Evolutionary conservation across 202 grass and related monocot species (phyloP), one percentile per base, ranked within the genome.

Genomic region (Setaria viridis): DNA sequence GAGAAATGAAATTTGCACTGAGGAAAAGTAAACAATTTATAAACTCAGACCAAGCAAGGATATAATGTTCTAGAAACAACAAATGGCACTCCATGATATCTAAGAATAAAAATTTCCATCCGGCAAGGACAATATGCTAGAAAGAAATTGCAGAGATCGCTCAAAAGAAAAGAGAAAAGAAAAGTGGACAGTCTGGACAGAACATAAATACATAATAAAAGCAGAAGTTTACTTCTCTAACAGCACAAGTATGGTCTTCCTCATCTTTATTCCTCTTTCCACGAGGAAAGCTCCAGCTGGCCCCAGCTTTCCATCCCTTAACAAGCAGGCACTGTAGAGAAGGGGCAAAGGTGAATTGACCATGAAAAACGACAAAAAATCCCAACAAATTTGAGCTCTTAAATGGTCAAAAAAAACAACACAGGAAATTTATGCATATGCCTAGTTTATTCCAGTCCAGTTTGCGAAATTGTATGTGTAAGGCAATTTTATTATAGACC

Each of bases 201-300:
- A 84, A 49, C 10, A 48, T 41, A 25, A 41, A 41, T 41, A 80
- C 74, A 39, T 8, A 75, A 68, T 8, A 46, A 46, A 46, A 46
- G 20, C 32, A 70, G 80, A 84, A 62, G 59, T 63, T 89, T 92
- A 99, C 96, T 87, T 99, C 96, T 88, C 96, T 88, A 89, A 94
- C 91, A 70, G 96, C 96, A 88, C 93, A 95, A 17, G 89, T 91
- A 77, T 95, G 91, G 62, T 95, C 96, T 89, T 99, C 93, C 82
- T 99, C 96, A 78, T 99, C 93, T 90, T 99, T 99, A 80, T 92
- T 93, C 87, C 92, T 92, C 90, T 99, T 99, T 80, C 96, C 96
- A 88, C 96, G 93, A 65, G 96, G 96, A 81, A 99, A 99, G 78
- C 96, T 99, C 96, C 96, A 99, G 72, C 93, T 95, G 72, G 96